Conservation (phyloP, 2,329 filamentous ascomycete genomes). For the Dactylellina drechsleri region DNA sequence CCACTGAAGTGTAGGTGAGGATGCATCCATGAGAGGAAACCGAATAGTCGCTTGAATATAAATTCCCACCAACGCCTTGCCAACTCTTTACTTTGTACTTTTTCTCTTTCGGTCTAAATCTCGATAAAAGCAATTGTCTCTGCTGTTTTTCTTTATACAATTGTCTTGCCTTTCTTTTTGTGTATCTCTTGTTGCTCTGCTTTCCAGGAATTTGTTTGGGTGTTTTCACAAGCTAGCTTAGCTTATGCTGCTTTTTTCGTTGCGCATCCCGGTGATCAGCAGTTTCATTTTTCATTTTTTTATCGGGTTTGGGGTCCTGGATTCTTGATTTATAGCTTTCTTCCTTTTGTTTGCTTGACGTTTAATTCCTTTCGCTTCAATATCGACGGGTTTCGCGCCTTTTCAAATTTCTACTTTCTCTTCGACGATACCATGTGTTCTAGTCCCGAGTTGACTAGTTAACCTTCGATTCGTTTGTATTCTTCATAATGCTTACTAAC, state of each 20-base stretch:
- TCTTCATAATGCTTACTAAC: slow-evolving; percentile 19
- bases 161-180: slow-evolving; percentile 15
- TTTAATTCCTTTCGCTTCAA: too few species aligned
- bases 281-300: slow-evolving; percentile 3
- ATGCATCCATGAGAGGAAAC: slow-evolving; percentile 7
- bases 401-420: background rate
- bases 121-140: slow-evolving; percentile 30
- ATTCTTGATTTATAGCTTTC: slow-evolving; percentile 14
- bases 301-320: slow-evolving; percentile 54
- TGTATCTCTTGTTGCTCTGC: slow-evolving; percentile 14
- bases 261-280: slow-evolving; percentile 2
- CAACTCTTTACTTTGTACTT: background rate
- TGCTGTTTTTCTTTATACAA: slow-evolving; percentile 35
- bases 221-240: slow-evolving; percentile 24
- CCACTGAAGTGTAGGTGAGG: slow-evolving; percentile 17
- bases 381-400: background rate
- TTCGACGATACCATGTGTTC: slow-evolving; percentile 18
- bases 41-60: slow-evolving; percentile 24
- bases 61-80: background rate
- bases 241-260: slow-evolving; percentile 18
- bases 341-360: background rate
- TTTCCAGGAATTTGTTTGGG: slow-evolving; percentile 41
- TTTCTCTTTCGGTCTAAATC: background rate
- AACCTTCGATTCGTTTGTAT: slow-evolving; percentile 17
- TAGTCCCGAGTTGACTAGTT: background rate